A percentile compares a stretch with the other conserved stretches of the same genome.
Conservation (phyloP, 2,329 filamentous ascomycete genomes). For the Conoideocrella luteorostrata region DNA sequence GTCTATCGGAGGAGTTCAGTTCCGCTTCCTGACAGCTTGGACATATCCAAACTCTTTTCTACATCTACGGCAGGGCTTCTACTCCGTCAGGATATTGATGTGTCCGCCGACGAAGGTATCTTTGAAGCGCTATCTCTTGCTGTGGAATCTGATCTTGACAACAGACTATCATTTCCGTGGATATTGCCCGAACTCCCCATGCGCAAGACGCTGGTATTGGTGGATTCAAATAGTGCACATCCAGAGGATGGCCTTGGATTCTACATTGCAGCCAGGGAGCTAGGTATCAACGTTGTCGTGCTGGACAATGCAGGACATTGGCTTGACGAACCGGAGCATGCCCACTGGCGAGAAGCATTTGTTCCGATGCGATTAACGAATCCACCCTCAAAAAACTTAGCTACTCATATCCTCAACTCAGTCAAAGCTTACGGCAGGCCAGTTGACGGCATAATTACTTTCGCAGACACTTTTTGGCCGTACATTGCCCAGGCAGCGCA, state of each 20-base stretch:
- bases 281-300: constrained; percentile 7
- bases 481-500: constrained; percentile 5
- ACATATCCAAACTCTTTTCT: no score
- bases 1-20: no score
- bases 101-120: no score
- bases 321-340: constrained; percentile 6
- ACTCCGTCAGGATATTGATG: no score
- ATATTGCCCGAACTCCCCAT: neutral
- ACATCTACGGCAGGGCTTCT: no score
- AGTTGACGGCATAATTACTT: constrained; percentile 9
- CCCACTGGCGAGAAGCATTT: constrained; percentile 9
- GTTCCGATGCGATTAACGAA: constrained; percentile 6
- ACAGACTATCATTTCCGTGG: constrained; percentile 4
- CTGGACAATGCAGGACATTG: constrained; percentile 8
- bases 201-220: constrained; percentile 4
- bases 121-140: constrained; percentile 4
- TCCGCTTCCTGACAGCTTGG: no score
- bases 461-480: constrained; percentile 3
- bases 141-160: constrained; percentile 6
- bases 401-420: neutral
- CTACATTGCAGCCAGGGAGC: constrained; percentile 4
- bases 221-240: constrained; percentile 3
- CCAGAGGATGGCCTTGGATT: constrained; percentile 1
- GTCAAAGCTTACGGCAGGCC: constrained; percentile 7
- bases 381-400: constrained; percentile 4